Evolutionary conservation across 1,139 yeast species (phyloP).

Genomic region (Nakaseomyces glabratus): DNA sequence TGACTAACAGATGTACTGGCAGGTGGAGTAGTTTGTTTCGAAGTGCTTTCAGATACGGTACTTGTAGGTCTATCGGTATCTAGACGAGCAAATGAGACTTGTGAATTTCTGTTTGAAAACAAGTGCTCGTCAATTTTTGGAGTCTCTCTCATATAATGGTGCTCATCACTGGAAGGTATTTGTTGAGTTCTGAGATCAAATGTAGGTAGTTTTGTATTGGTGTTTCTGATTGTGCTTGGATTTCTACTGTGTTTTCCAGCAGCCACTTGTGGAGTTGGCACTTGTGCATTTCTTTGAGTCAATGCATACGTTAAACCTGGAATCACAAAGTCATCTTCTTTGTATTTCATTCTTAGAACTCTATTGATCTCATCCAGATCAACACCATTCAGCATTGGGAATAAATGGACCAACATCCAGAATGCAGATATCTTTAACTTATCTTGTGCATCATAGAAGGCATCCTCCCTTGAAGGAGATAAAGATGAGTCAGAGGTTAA

Average conservation of each 20-base stretch:
- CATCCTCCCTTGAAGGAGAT: constrained; percentile 7
- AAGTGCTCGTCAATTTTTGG: background rate
- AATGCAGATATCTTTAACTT: constrained; percentile 18
- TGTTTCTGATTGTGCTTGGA: background rate
- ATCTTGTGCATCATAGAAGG: constrained; percentile 5
- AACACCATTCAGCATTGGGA: constrained; percentile 28
- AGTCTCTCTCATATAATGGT: no score
- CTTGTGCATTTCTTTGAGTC: constrained; percentile 7
- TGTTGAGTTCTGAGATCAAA: no score
- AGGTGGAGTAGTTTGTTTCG: constrained; percentile 1
- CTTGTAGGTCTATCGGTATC: background rate
- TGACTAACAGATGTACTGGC: constrained; percentile 3
- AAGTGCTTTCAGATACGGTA: background rate
- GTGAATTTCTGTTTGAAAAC: background rate
- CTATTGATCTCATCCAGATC: constrained; percentile 29
- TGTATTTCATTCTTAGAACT: constrained; percentile 15
- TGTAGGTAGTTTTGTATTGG: no score
- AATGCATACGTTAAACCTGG: constrained; percentile 24
- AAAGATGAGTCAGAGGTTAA: constrained; percentile 3
- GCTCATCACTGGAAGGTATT: no score
- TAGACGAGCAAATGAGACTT: background rate
- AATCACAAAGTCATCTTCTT: constrained; percentile 18
- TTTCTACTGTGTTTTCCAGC: constrained; percentile 1
- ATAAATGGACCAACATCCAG: constrained; percentile 25
- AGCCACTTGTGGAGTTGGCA: constrained; percentile 1